These are phyloP conservation scores for Colletotrichum australisinense DNA, from an alignment of 2,329 filamentous ascomycete genomes.

Conservation along the genomic window DNA sequence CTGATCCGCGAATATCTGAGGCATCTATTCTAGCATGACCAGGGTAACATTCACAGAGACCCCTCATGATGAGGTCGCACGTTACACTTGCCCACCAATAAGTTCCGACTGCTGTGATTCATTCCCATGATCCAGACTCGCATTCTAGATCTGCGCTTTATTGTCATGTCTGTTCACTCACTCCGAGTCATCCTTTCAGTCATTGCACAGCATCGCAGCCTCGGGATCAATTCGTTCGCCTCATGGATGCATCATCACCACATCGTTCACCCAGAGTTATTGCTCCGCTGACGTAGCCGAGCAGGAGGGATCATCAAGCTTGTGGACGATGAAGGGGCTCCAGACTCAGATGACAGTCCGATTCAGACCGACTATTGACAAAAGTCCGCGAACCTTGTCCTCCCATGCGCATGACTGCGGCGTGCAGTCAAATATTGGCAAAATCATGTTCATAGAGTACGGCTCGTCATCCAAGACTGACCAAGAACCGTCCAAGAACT, in stretches of 20 bases:
- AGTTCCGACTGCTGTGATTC: conserved; percentile 8
- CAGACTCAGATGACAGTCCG: background rate
- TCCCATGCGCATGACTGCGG: conserved; percentile 2
- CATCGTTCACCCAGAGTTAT: background rate
- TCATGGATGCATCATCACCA: background rate
- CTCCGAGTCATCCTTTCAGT: background rate
- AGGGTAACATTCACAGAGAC: background rate
- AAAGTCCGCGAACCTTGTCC: background rate
- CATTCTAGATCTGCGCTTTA: background rate
- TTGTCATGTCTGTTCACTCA: background rate
- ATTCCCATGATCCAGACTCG: conserved; percentile 15
- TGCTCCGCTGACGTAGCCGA: conserved; percentile 3
- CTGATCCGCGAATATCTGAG: background rate
- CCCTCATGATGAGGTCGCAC: background rate
- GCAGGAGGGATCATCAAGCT: conserved; percentile 16
- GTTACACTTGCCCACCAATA: conserved; percentile 7
- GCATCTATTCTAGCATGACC: background rate
- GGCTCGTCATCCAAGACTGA: background rate
- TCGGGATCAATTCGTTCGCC: background rate
- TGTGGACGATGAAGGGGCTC: background rate
- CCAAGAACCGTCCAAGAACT: background rate
- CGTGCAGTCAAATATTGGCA: background rate
- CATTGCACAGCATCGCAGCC: conserved; percentile 17
- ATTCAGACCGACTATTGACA: conserved; percentile 3
- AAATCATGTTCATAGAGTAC: background rate